These are phyloP conservation scores for Collybiopsis luxurians DNA, from an alignment of 768 basidiomycete species.

Conservation along the genomic window DNA sequence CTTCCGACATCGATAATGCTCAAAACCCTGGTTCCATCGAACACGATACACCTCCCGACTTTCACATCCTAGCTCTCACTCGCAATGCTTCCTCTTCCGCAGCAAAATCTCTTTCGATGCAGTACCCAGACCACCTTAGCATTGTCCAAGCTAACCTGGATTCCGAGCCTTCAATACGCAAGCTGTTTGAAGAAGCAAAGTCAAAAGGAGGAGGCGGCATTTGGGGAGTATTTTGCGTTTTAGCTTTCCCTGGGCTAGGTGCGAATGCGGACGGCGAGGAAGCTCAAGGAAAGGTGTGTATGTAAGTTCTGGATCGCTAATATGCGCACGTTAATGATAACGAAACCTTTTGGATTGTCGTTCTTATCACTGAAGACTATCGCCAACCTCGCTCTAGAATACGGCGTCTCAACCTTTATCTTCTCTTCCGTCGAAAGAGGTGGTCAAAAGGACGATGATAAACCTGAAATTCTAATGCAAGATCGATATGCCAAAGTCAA, in stretches of 20 bases:
- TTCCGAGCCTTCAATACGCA: too few species aligned
- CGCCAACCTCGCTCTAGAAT: conserved; percentile 27
- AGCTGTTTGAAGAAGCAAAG: conserved; percentile 4
- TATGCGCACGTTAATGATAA: too few species aligned
- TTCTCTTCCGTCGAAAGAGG: conserved; percentile 28
- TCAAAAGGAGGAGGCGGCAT: conserved; percentile 25
- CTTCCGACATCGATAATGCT: too few species aligned
- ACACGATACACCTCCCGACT: too few species aligned
- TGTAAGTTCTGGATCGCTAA: neutral
- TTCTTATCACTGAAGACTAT: conserved; percentile 15
- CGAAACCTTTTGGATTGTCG: neutral
- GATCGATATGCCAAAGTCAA: conserved; percentile 21
- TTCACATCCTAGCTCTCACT: too few species aligned
- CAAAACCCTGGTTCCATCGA: too few species aligned
- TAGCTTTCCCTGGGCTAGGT: conserved; percentile 38
- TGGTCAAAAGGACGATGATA: conserved; percentile 23
- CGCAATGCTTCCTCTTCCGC: too few species aligned
- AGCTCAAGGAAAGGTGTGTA: conserved; percentile 35
- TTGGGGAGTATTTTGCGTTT: conserved; percentile 38
- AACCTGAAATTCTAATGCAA: conserved; percentile 2
- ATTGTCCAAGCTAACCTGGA: too few species aligned
- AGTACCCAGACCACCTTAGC: too few species aligned
- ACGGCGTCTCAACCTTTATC: conserved; percentile 22
- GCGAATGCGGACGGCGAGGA: conserved; percentile 34
- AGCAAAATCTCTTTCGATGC: too few species aligned